Evolutionary conservation across 2,329 filamentous ascomycete species (phyloP), one percentile per base, ranked within the genome.

Genomic region (Biscogniauxia mediterranea): DNA sequence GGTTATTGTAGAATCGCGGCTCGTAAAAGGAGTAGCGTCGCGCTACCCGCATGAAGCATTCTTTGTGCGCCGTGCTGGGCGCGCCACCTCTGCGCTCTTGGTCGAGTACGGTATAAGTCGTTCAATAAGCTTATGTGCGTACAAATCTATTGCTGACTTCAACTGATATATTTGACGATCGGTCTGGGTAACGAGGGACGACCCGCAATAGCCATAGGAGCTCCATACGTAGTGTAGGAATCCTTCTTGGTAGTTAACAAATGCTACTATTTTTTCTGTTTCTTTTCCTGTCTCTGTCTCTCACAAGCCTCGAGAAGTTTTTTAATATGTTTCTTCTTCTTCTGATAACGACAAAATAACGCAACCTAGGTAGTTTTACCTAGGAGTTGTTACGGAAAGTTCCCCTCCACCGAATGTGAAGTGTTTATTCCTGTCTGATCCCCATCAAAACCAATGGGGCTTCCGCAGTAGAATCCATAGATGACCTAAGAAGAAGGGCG

Each of bases 401-500:
- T 46, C 11, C 11, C 38, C 5, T 46, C 4, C 7, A 46, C 38
- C 17, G 6, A 11, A 7, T 46, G 17, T 5, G 23, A 17, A 17
- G 17, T 46, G 15, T n/a, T 46, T 46, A 46, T 46, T 46, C 38
- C 6, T 11, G 38, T n/a, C 15, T n/a, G 28, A n/a, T 46, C 38
- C 15, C 38, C 38, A 60, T 63, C 46, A 61, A 46, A 66, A 65
- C 64, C 64, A 66, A 56, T 66, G 63, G 3, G 63, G 54, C 28
- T 60, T 65, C 49, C 26, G 20, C 11, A 49, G 49, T 2, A 66
- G 63, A 61, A 66, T 19, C 64, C 64, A 65, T n/a, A 66, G 42
- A 19, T 66, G 64, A 21, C 64, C 63, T 8, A 66, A n/a, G 25
- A 58, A 65, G 38, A 66, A 66, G 42, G 64, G 64, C 55, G 58